phyloP scores from a whole-genome alignment of 768 basidiomycete genomes.

The Rhodotorula toruloides region DNA sequence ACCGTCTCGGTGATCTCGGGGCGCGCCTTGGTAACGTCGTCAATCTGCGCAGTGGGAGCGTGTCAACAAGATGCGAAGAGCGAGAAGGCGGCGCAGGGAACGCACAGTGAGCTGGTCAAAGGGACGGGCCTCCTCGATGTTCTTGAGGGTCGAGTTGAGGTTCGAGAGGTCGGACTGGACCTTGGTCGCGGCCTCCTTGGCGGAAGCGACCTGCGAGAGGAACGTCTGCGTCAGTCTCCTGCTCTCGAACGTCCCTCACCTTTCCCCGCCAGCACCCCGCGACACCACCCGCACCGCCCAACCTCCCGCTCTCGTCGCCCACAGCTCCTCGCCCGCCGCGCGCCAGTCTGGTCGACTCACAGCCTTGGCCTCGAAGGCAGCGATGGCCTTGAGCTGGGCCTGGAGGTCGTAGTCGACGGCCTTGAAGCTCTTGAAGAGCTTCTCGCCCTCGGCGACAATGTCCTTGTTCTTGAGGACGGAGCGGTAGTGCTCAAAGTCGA shows the following conservation, averaged over 20 bases:
- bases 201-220: constrained; percentile 65
- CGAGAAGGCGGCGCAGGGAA: constrained; percentile 25
- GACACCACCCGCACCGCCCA: background rate
- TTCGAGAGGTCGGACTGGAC: constrained; percentile 85
- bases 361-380: constrained; percentile 92
- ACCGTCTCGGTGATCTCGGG: constrained; percentile 86
- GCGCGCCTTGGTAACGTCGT: constrained; percentile 85
- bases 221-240: background rate
- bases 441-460: constrained; percentile 88
- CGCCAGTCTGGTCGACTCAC: constrained; percentile 53
- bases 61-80: background rate
- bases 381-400: constrained; percentile 87
- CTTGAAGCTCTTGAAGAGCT: constrained; percentile 79
- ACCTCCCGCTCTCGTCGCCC: background rate
- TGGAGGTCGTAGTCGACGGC: constrained; percentile 87
- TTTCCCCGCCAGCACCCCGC: background rate
- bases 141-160: constrained; percentile 84
- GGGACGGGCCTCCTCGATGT: constrained; percentile 94
- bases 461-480: constrained; percentile 84
- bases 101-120: constrained; percentile 93
- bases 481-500: constrained; percentile 90
- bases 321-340: background rate
- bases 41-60: constrained; percentile 58
- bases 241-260: background rate
- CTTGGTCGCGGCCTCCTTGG: constrained; percentile 80